phyloP scores from a whole-genome alignment of 768 basidiomycete species.

The Austroboletus eburneus region DNA sequence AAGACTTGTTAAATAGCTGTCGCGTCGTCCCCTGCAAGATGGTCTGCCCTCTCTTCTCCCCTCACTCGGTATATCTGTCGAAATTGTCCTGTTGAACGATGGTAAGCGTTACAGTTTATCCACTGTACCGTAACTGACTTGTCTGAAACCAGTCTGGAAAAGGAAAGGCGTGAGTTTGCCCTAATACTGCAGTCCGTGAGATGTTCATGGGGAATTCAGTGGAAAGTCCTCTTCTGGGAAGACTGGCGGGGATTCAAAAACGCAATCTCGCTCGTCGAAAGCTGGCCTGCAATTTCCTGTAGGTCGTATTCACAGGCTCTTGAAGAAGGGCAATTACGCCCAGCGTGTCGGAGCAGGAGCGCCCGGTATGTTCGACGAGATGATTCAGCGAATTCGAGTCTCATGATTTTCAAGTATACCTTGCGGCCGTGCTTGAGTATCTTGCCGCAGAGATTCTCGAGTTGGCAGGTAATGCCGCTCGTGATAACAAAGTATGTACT shows the following conservation, averaged over 20 bases:
- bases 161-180: slow-evolving; percentile 45
- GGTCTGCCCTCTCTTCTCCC: slow-evolving; percentile 8
- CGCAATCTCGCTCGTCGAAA: slow-evolving; percentile 63
- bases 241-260: slow-evolving; percentile 50
- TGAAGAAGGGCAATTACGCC: slow-evolving; percentile 72
- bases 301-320: slow-evolving; percentile 73
- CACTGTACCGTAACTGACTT: slow-evolving; percentile 6
- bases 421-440: slow-evolving; percentile 85
- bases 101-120: slow-evolving; percentile 21
- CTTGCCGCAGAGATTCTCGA: slow-evolving; percentile 85
- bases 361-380: slow-evolving; percentile 42
- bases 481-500: slow-evolving; percentile 58
- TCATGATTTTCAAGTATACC: slow-evolving; percentile 51
- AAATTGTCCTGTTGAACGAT: slow-evolving; percentile 21
- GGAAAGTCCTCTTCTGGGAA: slow-evolving; percentile 46
- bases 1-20: slow-evolving; percentile 28
- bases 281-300: slow-evolving; percentile 74
- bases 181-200: slow-evolving; percentile 2
- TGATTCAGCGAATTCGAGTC: not conserved
- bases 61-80: slow-evolving; percentile 15
- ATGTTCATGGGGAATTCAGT: slow-evolving; percentile 22
- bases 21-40: slow-evolving; percentile 15
- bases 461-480: slow-evolving; percentile 74
- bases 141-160: slow-evolving; percentile 44
- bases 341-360: slow-evolving; percentile 68